Percentiles rank a stretch among this genome's conserved stretches.
phyloP scores from a whole-genome alignment of 2,329 filamentous ascomycete species.

The Neofusicoccum umdonicola region DNA sequence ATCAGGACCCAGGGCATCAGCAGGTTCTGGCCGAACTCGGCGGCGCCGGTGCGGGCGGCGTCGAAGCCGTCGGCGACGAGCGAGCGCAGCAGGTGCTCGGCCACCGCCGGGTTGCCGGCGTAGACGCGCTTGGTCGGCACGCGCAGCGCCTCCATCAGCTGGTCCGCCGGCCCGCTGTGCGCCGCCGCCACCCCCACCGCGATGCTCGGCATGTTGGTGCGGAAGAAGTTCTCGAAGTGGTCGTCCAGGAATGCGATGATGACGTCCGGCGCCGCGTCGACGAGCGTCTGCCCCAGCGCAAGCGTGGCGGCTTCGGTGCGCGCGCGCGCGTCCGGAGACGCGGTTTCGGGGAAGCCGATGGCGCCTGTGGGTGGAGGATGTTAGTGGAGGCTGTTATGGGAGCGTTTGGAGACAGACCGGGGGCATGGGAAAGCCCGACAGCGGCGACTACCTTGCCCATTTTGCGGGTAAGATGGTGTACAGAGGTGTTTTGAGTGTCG shows the following conservation, averaged over 20 bases:
- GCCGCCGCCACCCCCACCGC: conserved; percentile 27
- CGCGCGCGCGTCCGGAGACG: conserved; percentile 24
- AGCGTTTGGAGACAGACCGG: conserved; percentile 2
- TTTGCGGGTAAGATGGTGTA: neutral
- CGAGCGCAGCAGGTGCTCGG: conserved; percentile 25
- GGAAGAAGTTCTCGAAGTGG: conserved; percentile 33
- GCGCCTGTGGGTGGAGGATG: conserved; percentile 20
- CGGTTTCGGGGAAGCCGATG: conserved; percentile 30
- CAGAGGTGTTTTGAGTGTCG: neutral
- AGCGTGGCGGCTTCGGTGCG: conserved; percentile 28
- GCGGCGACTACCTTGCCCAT: conserved; percentile 21
- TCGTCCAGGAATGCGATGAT: conserved; percentile 34
- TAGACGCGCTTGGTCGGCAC: conserved; percentile 26
- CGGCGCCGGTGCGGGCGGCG: conserved; percentile 24
- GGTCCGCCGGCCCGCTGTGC: conserved; percentile 30
- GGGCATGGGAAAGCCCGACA: conserved; percentile 19
- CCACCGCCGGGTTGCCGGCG: conserved; percentile 26
- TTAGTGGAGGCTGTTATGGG: neutral
- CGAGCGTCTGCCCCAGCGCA: conserved; percentile 27
- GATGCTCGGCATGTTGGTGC: conserved; percentile 29
- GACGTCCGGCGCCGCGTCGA: conserved; percentile 28
- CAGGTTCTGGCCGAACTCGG: conserved; percentile 31
- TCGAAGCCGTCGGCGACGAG: conserved; percentile 29
- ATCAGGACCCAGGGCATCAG: conserved; percentile 33
- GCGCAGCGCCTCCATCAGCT: conserved; percentile 26